Conservation (phyloP, 2,329 filamentous ascomycete species). For the Alternaria longipes region DNA sequence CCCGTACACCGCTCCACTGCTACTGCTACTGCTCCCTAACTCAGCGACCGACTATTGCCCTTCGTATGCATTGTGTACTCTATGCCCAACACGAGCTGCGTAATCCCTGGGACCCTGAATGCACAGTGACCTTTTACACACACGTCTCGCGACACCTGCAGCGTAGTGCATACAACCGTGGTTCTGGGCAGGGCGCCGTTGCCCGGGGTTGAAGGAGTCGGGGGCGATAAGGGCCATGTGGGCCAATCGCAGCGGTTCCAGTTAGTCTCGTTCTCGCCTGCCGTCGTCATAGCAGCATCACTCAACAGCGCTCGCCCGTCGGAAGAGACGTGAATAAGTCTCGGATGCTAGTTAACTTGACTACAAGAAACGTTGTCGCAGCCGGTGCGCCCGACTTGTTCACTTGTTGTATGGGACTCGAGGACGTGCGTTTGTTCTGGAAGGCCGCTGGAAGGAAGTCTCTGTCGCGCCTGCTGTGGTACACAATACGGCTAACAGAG, state of each 20-base stretch:
- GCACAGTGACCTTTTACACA: not conserved
- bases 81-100: slow-evolving; percentile 7
- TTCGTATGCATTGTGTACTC: slow-evolving; percentile 13
- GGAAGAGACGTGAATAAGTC: too few relatives aligned
- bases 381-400: slow-evolving; percentile 6
- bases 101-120: slow-evolving; percentile 19
- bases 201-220: slow-evolving; percentile 24
- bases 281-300: slow-evolving; percentile 38
- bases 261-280: slow-evolving; percentile 18
- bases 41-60: slow-evolving; percentile 5
- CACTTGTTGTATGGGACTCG: slow-evolving; percentile 2
- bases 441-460: slow-evolving; percentile 4
- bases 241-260: slow-evolving; percentile 33
- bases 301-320: slow-evolving; percentile 27
- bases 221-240: slow-evolving; percentile 38
- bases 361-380: not conserved
- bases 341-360: slow-evolving; percentile 33
- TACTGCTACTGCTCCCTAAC: not conserved
- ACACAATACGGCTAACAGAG: slow-evolving; percentile 15
- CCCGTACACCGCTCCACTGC: slow-evolving; percentile 21
- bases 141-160: slow-evolving; percentile 30
- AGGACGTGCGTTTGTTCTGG: slow-evolving; percentile 19
- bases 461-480: not conserved
- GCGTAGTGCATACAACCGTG: not conserved
- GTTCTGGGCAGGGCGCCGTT: slow-evolving; percentile 17